Base-by-base conservation (phyloP, 345 rosid genomes). In the Eucalyptus grandis region DNA sequence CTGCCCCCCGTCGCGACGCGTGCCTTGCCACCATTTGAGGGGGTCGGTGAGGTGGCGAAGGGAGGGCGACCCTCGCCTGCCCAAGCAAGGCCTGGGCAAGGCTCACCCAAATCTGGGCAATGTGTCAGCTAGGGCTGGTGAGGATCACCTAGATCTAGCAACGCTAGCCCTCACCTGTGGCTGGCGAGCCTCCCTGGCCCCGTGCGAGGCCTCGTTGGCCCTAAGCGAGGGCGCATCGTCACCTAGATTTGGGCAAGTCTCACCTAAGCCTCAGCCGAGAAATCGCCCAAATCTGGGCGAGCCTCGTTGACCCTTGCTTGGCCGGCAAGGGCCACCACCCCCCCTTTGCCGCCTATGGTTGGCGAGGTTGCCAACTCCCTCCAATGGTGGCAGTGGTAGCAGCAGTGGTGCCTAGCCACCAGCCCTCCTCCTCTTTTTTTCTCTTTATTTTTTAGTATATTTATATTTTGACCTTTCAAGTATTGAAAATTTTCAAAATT, bases 1-100 rank as follows among this genome's bases (percentile, higher is more conserved):
- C 3, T 2, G 7, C 51, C 17, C 17, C 53, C 0, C 3, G 0
- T 50, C 1, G n/a, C n/a, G n/a, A n/a, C n/a, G 8, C 0, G 0
- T 50, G 19, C 53, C 53, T 0, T 0, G 1, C 53, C 53, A 50
- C 53, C 0, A 0, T 50, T 15, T 15, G 53, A 50, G 53, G 53
- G 53, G 53, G 53, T 3, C 0, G 1, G 0, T 3, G 7, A 15
- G 19, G 53, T 15, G 19, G 19, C 0, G 0, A 6, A 50, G 19
- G 53, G 53, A 50, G 53, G 19, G 53, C 0, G 8, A 50, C 53
- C 19, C 53, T 50, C 0, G 3, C 0, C 19, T 0, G 19, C 53
- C 53, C 53, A 50, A 1, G 8, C 53, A 15, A 50, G 53, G 53
- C 53, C 8, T 15, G 0, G 19, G 53, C 19, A 14, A 50, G 53